These are phyloP conservation scores for Casuarina equisetifolia DNA, from an alignment of 306 rosid genomes.

Conservation along the genomic window DNA sequence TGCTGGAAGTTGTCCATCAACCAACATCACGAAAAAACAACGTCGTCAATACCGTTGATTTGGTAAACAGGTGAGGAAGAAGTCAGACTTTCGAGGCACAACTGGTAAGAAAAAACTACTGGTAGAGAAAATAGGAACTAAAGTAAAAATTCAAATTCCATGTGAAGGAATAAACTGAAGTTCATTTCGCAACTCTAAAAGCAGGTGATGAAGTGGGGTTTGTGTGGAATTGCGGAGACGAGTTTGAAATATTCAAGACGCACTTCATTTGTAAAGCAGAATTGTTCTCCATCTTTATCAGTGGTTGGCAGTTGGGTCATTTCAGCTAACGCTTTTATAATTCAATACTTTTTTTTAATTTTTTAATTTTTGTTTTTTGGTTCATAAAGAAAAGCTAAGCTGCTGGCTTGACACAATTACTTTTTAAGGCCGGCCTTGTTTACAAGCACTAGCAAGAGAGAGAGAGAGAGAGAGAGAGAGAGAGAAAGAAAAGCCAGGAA, in stretches of 20 bases:
- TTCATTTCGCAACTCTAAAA: constrained; percentile 3
- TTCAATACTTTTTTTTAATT: neutral
- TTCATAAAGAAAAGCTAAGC: constrained; percentile 35
- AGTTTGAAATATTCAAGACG: constrained; percentile 19
- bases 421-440: constrained; percentile 19
- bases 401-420: no score
- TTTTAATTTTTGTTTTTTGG: constrained; percentile 21
- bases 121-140: neutral
- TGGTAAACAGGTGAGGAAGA: neutral
- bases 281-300: constrained; percentile 39
- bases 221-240: constrained; percentile 16
- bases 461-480: constrained; percentile 14
- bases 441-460: constrained; percentile 47
- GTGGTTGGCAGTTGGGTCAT: constrained; percentile 65
- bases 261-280: constrained; percentile 38
- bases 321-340: constrained; percentile 27
- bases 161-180: neutral
- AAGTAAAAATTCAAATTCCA: constrained; percentile 6
- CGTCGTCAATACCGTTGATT: neutral
- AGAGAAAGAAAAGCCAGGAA: constrained; percentile 5
- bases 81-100: no score
- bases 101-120: no score
- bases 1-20: constrained; percentile 34
- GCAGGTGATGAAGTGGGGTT: neutral
- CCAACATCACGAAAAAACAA: constrained; percentile 23